Conservation (phyloP, 164 flowering plant genomes). For the Stephania cephalantha region DNA sequence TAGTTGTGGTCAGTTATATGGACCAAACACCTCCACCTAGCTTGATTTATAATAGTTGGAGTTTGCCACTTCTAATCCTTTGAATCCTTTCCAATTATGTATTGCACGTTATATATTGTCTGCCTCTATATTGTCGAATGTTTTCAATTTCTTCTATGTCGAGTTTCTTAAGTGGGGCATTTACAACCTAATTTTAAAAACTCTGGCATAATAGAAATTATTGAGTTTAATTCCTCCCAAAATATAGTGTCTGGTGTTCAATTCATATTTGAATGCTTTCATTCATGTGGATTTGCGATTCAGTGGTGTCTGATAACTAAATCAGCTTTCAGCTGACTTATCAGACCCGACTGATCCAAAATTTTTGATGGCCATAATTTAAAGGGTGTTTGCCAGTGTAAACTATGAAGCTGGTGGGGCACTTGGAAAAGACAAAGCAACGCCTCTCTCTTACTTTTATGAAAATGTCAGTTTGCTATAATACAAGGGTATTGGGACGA, state of each 20-base stretch:
- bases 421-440: slow-evolving; percentile 1
- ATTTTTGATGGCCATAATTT: neutral
- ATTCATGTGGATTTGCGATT: neutral
- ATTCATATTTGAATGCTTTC: neutral
- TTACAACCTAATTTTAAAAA: neutral
- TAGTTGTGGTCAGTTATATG: too few species aligned
- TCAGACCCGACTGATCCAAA: slow-evolving; percentile 3
- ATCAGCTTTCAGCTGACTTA: neutral
- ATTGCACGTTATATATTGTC: too few species aligned
- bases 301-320: neutral
- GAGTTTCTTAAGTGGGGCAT: neutral
- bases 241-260: neutral
- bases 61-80: too few species aligned
- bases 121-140: too few species aligned
- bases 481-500: neutral
- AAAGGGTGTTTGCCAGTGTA: neutral
- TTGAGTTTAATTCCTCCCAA: neutral
- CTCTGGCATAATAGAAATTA: neutral
- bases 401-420: slow-evolving; percentile 3
- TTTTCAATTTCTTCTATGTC: neutral
- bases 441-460: slow-evolving; percentile 2
- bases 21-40: too few species aligned
- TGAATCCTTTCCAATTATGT: too few species aligned
- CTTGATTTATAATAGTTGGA: too few species aligned
- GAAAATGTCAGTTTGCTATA: slow-evolving; percentile 4